Percentiles rank a stretch among this genome's conserved stretches.
These are phyloP conservation scores for Aspergillus puulaauensis DNA, from an alignment of 2,329 filamentous ascomycete species.

Conservation along the genomic window DNA sequence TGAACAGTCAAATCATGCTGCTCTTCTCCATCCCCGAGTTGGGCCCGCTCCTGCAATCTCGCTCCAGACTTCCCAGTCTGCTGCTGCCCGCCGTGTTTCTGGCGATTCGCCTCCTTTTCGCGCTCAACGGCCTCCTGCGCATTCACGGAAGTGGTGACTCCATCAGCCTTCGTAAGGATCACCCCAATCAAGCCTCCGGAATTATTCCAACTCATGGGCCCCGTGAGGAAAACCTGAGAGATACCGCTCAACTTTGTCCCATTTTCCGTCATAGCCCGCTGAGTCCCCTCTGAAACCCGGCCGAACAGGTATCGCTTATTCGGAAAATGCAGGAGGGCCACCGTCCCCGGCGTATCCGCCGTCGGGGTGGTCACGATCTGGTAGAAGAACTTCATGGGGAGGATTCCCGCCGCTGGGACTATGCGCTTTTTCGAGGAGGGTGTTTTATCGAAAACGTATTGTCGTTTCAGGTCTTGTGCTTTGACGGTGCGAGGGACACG, in stretches of 20 bases:
- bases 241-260: constrained; percentile 65
- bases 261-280: constrained; percentile 71
- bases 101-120: constrained; percentile 34
- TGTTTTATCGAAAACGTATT: neutral
- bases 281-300: constrained; percentile 77
- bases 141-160: constrained; percentile 49
- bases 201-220: constrained; percentile 71
- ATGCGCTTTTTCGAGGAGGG: neutral
- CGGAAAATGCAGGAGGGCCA: constrained; percentile 76
- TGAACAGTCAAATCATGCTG: constrained; percentile 62
- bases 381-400: constrained; percentile 68
- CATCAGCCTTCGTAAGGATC: constrained; percentile 79
- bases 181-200: constrained; percentile 81
- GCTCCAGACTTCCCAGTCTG: too few species aligned
- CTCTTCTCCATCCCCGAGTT: constrained; percentile 22
- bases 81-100: neutral
- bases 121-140: constrained; percentile 44
- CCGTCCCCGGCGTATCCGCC: constrained; percentile 80
- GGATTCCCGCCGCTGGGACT: constrained; percentile 3
- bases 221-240: constrained; percentile 79
- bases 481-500: too few species aligned
- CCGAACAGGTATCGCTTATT: constrained; percentile 83
- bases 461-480: neutral
- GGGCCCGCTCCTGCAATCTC: neutral
- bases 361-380: constrained; percentile 81